Evolutionary conservation across 1,139 yeast species (phyloP), one percentile per base, ranked within the genome.

Genomic region (Geotrichum australiense): DNA sequence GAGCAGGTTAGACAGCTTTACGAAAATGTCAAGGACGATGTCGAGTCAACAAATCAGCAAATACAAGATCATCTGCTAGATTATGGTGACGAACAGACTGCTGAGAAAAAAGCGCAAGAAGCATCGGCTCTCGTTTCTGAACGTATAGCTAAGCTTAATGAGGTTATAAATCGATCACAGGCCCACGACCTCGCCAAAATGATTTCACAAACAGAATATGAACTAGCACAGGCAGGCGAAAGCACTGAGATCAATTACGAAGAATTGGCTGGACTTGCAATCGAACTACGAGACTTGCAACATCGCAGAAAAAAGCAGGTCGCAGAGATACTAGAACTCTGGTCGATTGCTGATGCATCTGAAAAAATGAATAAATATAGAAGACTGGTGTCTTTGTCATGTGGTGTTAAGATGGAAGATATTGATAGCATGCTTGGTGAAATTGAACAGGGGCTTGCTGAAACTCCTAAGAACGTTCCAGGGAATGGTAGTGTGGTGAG

Each of bases 361-460:
- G 75, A 69, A 37, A 84, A 82, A 60, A 78, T 87, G 75, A 76
- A 78, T 58, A 82, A 85, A 56, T 89, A 87, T 65, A 73, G 94
- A 51, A 77, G 78, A 55, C 69, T 91, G 50, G 79, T 91, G 36
- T 79, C 95, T 40, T 72, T 80, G 48, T 81, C 93, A 46, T 86
- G 96, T 53, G 94, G 86, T 3, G 71, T 86, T 47, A 76, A 77
- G 44, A 71, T 79, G 24, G 94, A 84, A 47, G 91, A 83, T 50
- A 80, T 89, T 47, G 95, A 86, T 55, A 76, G 80, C n/a, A 62
- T 77, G 43, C 58, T 79, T 39, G 78, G 74, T 47, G 84, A 78
- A 27, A 74, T 78, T 27, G 78, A 66, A 39, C 68, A 68, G 42
- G 71, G 70, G 1, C 45, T 64, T 36, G 40, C 50, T 15, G 63